Evolutionary conservation across 1,139 yeast genomes (phyloP), one percentile per base, ranked within the genome.

Genomic region (Pneumocystis oryctolagi): DNA sequence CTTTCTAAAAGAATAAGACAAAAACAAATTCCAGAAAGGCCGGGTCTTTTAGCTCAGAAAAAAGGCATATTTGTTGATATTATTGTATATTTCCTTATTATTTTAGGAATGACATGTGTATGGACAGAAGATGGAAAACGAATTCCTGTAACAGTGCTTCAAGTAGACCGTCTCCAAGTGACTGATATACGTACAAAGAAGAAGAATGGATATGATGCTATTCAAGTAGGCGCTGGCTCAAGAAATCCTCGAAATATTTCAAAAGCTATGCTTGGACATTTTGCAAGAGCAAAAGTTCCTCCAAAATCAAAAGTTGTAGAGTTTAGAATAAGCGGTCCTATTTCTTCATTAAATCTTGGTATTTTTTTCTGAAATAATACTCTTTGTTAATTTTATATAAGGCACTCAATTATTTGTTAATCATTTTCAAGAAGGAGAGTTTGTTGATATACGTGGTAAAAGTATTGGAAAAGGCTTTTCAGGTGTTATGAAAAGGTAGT

Each of bases 401-500:
- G 97, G 97, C 2, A 83, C 92, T 2, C 83, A 84, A 69, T 75
- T 92, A 64, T 81, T 78, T 65, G 96, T 97, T 0, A 89, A 88
- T 70, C 92, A 85, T 74, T 90, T 92, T 73, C 80, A 83, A 64
- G 80, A 78, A 25, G 98, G 97, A 32, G 95, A 89, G 73, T 80
- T 78, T 66, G 92, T 92, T 34, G 98, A 92, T 72, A 77, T 88
- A 62, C 80, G 84, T 71, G 86, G 90, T 16, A 79, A 81, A 28
- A 80, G 94, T 61, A 92, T 89, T 74, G 99, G 98, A 76, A 92
- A 94, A 76, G 99, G 99, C 18, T 89, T 89, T 74, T 89, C 92
- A 28, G 99, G 99, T 82, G 98, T 92, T 28, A 92, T 92, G 96
- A 92, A 92, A 74, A 84, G 96, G 76, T 87, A 87, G 8, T 47